Conservation (phyloP, 306 rosid genomes). For the Vicia villosa region DNA sequence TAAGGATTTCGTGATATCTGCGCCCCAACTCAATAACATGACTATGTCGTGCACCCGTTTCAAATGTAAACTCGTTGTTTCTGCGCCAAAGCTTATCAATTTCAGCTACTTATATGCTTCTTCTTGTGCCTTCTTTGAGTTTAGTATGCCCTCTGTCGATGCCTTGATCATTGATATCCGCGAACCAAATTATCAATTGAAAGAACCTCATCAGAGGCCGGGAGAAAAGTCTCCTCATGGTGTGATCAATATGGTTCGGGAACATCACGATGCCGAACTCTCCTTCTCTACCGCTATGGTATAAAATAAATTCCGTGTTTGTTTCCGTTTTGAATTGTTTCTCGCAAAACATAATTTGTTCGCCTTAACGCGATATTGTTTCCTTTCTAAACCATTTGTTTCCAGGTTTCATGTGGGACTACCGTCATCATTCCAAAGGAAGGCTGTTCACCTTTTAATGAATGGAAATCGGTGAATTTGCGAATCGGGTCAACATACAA, state of each 20-base stretch:
- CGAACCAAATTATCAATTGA: conserved; percentile 37
- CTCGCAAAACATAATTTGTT: neutral
- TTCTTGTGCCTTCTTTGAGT: conserved; percentile 43
- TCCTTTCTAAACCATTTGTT: conserved; percentile 5
- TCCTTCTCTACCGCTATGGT: conserved; percentile 26
- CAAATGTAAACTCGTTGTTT: conserved; percentile 46
- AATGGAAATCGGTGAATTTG: conserved; percentile 12
- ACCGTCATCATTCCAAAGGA: conserved; percentile 28
- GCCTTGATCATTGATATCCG: conserved; percentile 43
- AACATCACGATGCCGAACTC: conserved; percentile 32
- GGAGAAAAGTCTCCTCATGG: conserved; percentile 43
- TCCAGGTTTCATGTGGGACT: conserved; percentile 41
- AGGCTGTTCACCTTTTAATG: conserved; percentile 9
- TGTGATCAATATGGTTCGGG: conserved; percentile 43
- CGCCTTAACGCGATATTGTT: conserved; percentile 1
- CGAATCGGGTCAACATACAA: conserved; percentile 15
- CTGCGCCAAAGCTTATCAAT: conserved; percentile 48
- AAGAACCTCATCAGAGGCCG: conserved; percentile 33
- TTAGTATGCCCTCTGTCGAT: conserved; percentile 44
- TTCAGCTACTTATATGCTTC: conserved; percentile 48
- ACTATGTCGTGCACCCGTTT: conserved; percentile 45
- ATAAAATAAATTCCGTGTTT: neutral
- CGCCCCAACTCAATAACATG: conserved; percentile 47
- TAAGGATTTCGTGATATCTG: conserved; percentile 49
- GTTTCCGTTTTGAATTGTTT: conserved; percentile 19